Conservation (phyloP, 768 basidiomycete genomes). For the Tylopilus felleus region DNA sequence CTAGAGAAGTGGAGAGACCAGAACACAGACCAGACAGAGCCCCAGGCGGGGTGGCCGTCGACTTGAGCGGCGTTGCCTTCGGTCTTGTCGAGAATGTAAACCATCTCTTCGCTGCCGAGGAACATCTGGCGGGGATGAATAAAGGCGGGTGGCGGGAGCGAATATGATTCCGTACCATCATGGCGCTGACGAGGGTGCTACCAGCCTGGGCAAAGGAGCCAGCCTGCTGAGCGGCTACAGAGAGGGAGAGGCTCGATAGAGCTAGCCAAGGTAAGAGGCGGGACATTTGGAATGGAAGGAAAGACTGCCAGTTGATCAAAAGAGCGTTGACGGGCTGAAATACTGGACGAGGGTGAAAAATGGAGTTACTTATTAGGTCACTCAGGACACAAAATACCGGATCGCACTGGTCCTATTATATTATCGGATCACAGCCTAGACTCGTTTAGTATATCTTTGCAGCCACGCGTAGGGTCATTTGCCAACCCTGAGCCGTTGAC, state of each 20-base stretch:
- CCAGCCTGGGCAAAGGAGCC: slow-evolving; percentile 23
- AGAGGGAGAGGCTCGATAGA: slow-evolving; percentile 1
- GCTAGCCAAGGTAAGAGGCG: slow-evolving; percentile 5
- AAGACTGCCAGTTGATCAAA: neutral
- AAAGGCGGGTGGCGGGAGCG: neutral
- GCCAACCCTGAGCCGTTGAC: no score
- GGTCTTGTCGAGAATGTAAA: slow-evolving; percentile 89
- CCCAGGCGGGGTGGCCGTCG: slow-evolving; percentile 72
- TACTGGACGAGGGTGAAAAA: neutral
- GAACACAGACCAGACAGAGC: slow-evolving; percentile 51
- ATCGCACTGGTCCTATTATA: neutral
- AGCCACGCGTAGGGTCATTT: no score
- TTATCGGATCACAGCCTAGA: neutral
- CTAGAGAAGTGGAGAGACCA: neutral
- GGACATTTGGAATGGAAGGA: slow-evolving; percentile 2
- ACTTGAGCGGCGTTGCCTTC: slow-evolving; percentile 68
- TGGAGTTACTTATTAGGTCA: no score
- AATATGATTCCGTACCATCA: slow-evolving; percentile 42
- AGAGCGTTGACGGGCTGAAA: slow-evolving; percentile 1
- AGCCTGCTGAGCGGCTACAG: slow-evolving; percentile 8
- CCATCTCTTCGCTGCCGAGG: slow-evolving; percentile 70
- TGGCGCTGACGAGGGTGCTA: slow-evolving; percentile 43
- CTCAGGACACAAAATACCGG: neutral
- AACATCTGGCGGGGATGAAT: slow-evolving; percentile 53
- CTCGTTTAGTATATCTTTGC: no score